These are phyloP conservation scores for Cladosporium cucumerinum DNA, from an alignment of 2,329 filamentous ascomycete genomes.

Conservation along the genomic window DNA sequence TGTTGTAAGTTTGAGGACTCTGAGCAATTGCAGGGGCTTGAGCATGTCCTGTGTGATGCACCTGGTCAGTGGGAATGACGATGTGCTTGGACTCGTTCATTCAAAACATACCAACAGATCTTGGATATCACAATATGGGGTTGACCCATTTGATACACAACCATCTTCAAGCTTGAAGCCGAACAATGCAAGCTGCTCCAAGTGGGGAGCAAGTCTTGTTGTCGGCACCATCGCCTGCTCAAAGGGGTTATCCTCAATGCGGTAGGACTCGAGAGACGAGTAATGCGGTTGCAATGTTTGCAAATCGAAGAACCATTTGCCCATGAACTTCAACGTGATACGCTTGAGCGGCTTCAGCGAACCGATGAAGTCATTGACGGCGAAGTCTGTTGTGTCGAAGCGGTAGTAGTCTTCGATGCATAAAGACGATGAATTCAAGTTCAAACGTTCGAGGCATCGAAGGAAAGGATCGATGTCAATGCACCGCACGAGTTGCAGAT, in stretches of 20 bases:
- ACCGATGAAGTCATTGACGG: background rate
- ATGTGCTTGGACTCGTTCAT: no score
- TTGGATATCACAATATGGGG: no score
- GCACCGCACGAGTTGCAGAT: background rate
- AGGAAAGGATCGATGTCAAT: background rate
- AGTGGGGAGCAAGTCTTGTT: no score
- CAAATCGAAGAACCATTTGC: background rate
- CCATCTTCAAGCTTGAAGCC: background rate
- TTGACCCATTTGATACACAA: no score
- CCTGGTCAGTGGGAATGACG: background rate
- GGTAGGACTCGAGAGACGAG: background rate
- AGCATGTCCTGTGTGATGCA: background rate
- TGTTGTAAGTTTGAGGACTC: background rate
- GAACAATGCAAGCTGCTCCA: background rate
- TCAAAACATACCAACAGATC: no score
- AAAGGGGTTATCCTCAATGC: no score
- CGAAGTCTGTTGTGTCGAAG: no score
- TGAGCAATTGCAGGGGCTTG: background rate
- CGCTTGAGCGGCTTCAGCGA: background rate
- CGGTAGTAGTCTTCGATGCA: background rate
- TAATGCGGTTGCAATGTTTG: background rate
- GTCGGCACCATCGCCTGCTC: no score
- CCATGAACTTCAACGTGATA: no score
- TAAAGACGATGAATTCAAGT: background rate
- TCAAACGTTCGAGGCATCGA: background rate